phyloP scores from a whole-genome alignment of 1,139 yeast species.

The Candida glucosophila region DNA sequence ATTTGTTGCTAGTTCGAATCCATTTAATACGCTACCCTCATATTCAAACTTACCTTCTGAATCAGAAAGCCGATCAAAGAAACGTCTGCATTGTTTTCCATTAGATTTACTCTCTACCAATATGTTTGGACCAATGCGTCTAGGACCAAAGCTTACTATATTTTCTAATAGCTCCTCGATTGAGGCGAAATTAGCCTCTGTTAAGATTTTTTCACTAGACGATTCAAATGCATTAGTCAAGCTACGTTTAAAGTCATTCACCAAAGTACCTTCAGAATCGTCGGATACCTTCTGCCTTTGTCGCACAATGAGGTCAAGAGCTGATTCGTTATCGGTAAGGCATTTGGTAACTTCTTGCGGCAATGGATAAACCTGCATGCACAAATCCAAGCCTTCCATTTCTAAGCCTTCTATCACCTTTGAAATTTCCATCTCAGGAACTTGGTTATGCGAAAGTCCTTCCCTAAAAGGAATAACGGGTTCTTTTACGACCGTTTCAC shows the following conservation, averaged over 20 bases:
- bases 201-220: constrained; percentile 4
- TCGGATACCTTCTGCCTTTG: constrained; percentile 9
- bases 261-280: too few species aligned
- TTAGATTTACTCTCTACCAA: constrained; percentile 45
- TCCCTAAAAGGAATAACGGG: constrained; percentile 96
- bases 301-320: constrained; percentile 14
- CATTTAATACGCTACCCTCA: constrained; percentile 67
- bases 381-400: constrained; percentile 38
- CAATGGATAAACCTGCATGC: constrained; percentile 49
- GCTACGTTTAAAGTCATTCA: constrained; percentile 24
- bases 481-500: constrained; percentile 77
- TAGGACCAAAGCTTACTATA: constrained; percentile 71
- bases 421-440: constrained; percentile 10
- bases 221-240: constrained; percentile 23
- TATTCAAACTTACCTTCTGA: constrained; percentile 28
- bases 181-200: constrained; percentile 11
- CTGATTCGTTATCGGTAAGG: constrained; percentile 38
- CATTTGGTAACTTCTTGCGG: constrained; percentile 43
- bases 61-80: constrained; percentile 10
- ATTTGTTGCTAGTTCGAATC: constrained; percentile 73
- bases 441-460: constrained; percentile 46
- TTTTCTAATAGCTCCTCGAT: constrained; percentile 27
- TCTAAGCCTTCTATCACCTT: too few species aligned
- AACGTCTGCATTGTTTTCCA: constrained; percentile 23
- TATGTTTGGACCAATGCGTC: constrained; percentile 67